phyloP scores from a whole-genome alignment of 1,139 yeast species.

The Candida sanyaensis region DNA sequence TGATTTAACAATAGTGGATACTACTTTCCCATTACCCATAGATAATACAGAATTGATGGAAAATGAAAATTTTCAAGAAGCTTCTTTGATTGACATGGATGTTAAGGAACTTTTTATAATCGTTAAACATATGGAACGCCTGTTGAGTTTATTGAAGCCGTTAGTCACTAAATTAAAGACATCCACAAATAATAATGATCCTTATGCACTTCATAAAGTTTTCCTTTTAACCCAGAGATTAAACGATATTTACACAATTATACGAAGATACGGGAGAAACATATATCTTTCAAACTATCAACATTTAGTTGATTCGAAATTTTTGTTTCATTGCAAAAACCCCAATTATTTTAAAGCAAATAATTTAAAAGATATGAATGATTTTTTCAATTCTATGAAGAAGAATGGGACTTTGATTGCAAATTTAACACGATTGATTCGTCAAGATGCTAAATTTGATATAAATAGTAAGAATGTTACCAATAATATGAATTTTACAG shows the following conservation, averaged over 20 bases:
- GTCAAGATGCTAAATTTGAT: conserved; percentile 43
- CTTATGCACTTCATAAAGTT: conserved; percentile 49
- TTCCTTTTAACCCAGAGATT: conserved; percentile 46
- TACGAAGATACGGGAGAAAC: conserved; percentile 47
- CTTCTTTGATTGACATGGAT: conserved; percentile 45
- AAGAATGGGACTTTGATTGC: conserved; percentile 57
- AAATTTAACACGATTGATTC: conserved; percentile 48
- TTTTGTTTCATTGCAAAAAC: conserved; percentile 29
- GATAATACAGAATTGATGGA: conserved; percentile 14
- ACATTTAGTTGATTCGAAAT: conserved; percentile 43
- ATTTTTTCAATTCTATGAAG: conserved; percentile 45
- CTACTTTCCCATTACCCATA: conserved; percentile 20
- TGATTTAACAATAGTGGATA: conserved; percentile 18
- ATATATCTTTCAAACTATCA: conserved; percentile 42
- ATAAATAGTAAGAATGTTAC: conserved; percentile 35
- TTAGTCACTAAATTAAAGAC: conserved; percentile 24
- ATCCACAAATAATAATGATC: conserved; percentile 18
- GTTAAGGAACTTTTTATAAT: conserved; percentile 33
- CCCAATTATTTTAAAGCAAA: conserved; percentile 26
- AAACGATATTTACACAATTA: conserved; percentile 46
- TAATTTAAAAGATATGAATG: conserved; percentile 40
- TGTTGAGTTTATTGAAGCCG: conserved; percentile 28
- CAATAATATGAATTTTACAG: conserved; percentile 42
- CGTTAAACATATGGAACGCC: conserved; percentile 21
- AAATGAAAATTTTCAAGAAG: conserved; percentile 25